These are phyloP conservation scores for Chalaropsis ovoidea DNA, from an alignment of 2,329 filamentous ascomycete genomes.

Conservation along the genomic window DNA sequence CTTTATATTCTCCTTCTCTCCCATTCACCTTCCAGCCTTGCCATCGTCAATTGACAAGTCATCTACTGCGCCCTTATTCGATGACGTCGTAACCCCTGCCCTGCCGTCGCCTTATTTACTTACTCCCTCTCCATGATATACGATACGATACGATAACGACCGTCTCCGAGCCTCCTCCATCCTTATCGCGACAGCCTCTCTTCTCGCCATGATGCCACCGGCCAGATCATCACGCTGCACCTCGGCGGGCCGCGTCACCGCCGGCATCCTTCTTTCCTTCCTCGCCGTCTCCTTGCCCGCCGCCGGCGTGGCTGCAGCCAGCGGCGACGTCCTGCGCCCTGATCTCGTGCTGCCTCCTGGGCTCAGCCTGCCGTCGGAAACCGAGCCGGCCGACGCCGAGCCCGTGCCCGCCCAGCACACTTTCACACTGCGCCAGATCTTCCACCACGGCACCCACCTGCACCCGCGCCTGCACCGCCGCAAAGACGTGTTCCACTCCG, in stretches of 20 bases:
- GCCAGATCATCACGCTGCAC: constrained; percentile 33
- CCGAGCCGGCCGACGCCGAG: constrained; percentile 31
- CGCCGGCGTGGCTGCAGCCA: constrained; percentile 31
- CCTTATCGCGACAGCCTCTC: neutral
- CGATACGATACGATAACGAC: neutral
- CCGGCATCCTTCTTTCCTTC: constrained; percentile 54
- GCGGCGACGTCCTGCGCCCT: constrained; percentile 34
- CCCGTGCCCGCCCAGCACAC: constrained; percentile 45
- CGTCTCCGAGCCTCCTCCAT: neutral
- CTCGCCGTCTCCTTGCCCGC: constrained; percentile 47
- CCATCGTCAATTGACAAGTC: neutral
- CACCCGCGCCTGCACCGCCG: constrained; percentile 69
- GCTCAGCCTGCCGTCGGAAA: constrained; percentile 34
- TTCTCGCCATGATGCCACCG: neutral
- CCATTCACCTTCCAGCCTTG: neutral
- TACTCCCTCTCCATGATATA: neutral
- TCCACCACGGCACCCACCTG: constrained; percentile 76
- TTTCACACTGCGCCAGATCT: constrained; percentile 74
- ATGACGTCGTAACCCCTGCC: constrained; percentile 17
- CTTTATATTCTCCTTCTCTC: neutral
- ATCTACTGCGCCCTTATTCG: neutral
- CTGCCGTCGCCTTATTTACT: neutral
- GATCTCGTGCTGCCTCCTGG: constrained; percentile 38
- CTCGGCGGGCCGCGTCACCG: constrained; percentile 54
- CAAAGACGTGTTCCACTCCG: constrained; percentile 55